These are phyloP conservation scores for Neofusicoccum sp. DNA, from an alignment of 2,329 filamentous ascomycete species.

Conservation along the genomic window DNA sequence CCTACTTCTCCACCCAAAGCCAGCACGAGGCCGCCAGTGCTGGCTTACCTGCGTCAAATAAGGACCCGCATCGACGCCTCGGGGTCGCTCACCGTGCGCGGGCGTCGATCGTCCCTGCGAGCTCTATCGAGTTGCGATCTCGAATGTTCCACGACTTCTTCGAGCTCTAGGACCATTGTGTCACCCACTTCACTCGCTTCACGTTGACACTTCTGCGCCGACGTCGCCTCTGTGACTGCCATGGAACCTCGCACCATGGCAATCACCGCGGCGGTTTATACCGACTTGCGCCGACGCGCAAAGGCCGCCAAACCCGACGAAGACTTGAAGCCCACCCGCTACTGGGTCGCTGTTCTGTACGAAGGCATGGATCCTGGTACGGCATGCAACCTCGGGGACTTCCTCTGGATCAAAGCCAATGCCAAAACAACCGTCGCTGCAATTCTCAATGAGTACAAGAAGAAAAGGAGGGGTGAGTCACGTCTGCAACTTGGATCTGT, in stretches of 20 bases:
- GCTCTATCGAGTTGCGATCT: not conserved
- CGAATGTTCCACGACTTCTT: not conserved
- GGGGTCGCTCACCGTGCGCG: not conserved
- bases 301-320: conserved; percentile 23
- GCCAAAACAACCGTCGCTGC: conserved; percentile 20
- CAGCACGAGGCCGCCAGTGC: not conserved
- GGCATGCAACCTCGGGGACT: conserved; percentile 25
- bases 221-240: no score
- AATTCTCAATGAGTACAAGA: conserved; percentile 23
- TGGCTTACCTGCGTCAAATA: not conserved
- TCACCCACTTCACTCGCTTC: not conserved
- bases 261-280: not conserved
- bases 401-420: conserved; percentile 38
- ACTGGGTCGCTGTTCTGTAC: conserved; percentile 36
- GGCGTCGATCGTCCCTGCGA: not conserved
- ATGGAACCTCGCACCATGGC: not conserved
- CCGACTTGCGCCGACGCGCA: conserved; percentile 9
- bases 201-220: not conserved
- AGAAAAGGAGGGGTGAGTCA: conserved; percentile 19
- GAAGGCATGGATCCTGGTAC: conserved; percentile 23
- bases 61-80: not conserved
- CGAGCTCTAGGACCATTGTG: not conserved
- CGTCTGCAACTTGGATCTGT: conserved; percentile 23
- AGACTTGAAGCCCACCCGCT: conserved; percentile 26
- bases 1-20: not conserved